Evolutionary conservation across 805 yeast genomes (phyloP), one percentile per base, ranked within the genome.

Genomic region (Komagataella mondaviorum): DNA sequence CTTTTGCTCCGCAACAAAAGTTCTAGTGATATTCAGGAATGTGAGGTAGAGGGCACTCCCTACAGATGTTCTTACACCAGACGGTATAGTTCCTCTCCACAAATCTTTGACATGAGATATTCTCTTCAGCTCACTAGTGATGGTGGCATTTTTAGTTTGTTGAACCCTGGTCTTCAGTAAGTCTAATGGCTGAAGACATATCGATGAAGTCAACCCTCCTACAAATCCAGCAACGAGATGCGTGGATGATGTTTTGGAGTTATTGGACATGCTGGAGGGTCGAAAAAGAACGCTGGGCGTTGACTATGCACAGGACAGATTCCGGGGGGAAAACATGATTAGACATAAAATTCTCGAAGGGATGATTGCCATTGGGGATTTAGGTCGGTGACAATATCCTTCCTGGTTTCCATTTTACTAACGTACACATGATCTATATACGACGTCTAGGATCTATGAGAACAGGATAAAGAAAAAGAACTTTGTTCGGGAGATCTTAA

Each of bases 41-140:
- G 96, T 76, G 51, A 93, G 72, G 60, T 93, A 93, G 39, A 93
- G 66, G 0, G 93, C 96, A 46, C 95, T 85, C 0, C 99, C 99
- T 10, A 88, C 71, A 0, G 96, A 88, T 0, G 96, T 91, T 54
- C 99, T 73, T 23, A 91, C 59, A 0, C 95, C 89, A 18, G 96
- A 87, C 0, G 99, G 96, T 44, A 89, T 59, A 0, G 96, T 91
- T 0, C 99, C 99, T 51, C 96, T 75, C 99, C 99, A 93, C 45
- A 90, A 70, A 50, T 82, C 80, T 48, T 62, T 63, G 23, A 72
- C 52, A 18, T 69, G 64, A 2, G 66, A 64, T 7, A 84, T 56
- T 48, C 75, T 75, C 51, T 64, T 68, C 12, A 72, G 48, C 1
- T 69, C 66, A 0, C 64, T 52, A 7, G 53, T 44, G 5, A 71